Percentiles rank a stretch among this genome's conserved stretches.
Evolutionary conservation across 2,329 filamentous ascomycete genomes (phyloP).

Genomic region (Sodiomyces alkalinus): DNA sequence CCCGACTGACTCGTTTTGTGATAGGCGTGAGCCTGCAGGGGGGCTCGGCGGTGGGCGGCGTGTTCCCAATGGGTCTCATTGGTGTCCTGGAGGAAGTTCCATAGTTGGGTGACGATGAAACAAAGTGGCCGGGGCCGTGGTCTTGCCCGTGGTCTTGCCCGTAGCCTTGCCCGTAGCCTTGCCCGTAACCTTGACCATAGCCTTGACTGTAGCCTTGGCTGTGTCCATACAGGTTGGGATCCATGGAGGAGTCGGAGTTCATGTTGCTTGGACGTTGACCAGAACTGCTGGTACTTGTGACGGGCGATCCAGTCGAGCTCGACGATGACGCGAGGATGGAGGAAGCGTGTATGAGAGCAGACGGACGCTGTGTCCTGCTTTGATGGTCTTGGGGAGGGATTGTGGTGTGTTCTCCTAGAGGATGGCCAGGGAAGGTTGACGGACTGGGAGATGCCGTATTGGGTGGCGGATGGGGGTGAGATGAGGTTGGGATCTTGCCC

Average conservation of each 20-base stretch:
- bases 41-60: constrained; percentile 17
- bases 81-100: constrained; percentile 15
- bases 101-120: constrained; percentile 12
- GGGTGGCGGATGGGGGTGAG: constrained; percentile 18
- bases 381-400: constrained; percentile 13
- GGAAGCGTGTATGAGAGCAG: constrained; percentile 15
- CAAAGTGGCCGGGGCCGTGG: constrained; percentile 11
- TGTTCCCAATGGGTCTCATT: constrained; percentile 25
- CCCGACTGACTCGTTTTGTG: constrained; percentile 39
- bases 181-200: too few species aligned
- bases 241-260: constrained; percentile 35
- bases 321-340: constrained; percentile 13
- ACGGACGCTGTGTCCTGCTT: constrained; percentile 19
- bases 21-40: constrained; percentile 39
- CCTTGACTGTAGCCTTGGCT: too few species aligned
- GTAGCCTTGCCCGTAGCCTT: too few species aligned
- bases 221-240: constrained; percentile 15
- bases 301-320: constrained; percentile 3
- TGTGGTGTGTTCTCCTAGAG: constrained; percentile 18
- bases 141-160: constrained; percentile 6
- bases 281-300: neutral
- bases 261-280: constrained; percentile 22
- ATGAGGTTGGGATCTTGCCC: constrained; percentile 20
- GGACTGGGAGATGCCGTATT: constrained; percentile 15
- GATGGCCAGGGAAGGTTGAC: too few species aligned